phyloP scores from a whole-genome alignment of 371 early-diverging fungal genomes.

The Mucor velutinosus region DNA sequence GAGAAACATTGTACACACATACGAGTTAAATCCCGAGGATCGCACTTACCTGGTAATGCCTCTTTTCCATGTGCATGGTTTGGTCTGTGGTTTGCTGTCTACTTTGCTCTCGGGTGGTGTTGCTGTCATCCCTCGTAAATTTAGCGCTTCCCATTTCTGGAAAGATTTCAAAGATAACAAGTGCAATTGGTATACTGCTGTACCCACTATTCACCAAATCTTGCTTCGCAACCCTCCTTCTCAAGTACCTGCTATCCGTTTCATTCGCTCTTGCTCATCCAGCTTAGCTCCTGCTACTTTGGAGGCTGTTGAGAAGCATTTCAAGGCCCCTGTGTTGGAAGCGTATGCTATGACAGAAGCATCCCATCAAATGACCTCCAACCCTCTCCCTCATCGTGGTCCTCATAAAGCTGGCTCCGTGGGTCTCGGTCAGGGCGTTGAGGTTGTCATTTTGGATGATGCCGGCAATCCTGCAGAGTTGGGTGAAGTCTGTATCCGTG shows the following conservation, averaged over 20 bases:
- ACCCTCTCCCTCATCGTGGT: constrained; percentile 74
- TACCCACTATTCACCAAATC: constrained; percentile 91
- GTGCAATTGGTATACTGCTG: constrained; percentile 85
- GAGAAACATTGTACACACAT: constrained; percentile 74
- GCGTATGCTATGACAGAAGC: constrained; percentile 96
- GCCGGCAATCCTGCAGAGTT: constrained; percentile 54
- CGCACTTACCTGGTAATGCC: constrained; percentile 85
- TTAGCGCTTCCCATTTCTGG: constrained; percentile 85
- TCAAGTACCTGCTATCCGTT: constrained; percentile 63
- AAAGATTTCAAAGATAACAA: constrained; percentile 60
- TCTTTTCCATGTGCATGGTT: constrained; percentile 91
- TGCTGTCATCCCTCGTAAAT: constrained; percentile 79
- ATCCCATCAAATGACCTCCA: constrained; percentile 88
- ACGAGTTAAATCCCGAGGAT: constrained; percentile 65
- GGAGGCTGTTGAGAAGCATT: constrained; percentile 66
- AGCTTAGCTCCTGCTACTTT: constrained; percentile 80
- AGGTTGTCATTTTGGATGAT: constrained; percentile 73
- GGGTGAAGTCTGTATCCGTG: constrained; percentile 88
- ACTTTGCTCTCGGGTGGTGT: constrained; percentile 78
- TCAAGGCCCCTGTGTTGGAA: constrained; percentile 82
- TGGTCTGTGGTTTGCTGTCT: constrained; percentile 78
- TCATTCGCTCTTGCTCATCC: constrained; percentile 87
- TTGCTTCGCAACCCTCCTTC: constrained; percentile 61
- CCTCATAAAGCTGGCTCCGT: constrained; percentile 82
- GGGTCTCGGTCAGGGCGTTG: constrained; percentile 82